Evolutionary conservation across 2,329 filamentous ascomycete species (phyloP), one percentile per base, ranked within the genome.

Genomic region (Penicillium sp.): DNA sequence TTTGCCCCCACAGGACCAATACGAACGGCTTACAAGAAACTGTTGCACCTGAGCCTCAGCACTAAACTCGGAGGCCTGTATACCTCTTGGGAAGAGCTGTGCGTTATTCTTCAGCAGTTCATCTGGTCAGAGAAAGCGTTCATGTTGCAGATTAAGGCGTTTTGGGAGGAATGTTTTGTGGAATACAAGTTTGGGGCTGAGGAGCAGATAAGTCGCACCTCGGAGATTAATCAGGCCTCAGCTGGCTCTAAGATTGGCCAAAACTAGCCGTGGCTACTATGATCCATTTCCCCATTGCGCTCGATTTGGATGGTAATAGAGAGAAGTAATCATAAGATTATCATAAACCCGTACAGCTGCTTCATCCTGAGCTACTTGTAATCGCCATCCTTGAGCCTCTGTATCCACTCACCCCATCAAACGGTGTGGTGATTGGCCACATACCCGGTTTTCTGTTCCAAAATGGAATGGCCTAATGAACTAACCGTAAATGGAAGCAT

Each of bases 61-160:
- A 53, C 24, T n/a, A 26, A 40, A 24, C n/a, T 58, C 2, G 28
- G 15, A 30, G 33, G 17, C 15, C 30, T 71, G 24, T 71, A 72
- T 57, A 50, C 6, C 12, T 76, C 78, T 47, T 79, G 76, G 76
- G 26, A 68, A 8, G 71, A 73, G 42, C 22, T 79, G 24, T 65
- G 73, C 30, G 47, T 50, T 17, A 69, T 76, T 24, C 56, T 81
- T 44, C 71, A 70, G 53, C 68, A 68, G 30, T 81, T 80, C 51
- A 75, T 78, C 38, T 81, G 79, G 79, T 81, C 79, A 10, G 74
- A 79, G 1, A 71, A 68, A 4, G 77, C 76, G 33, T 80, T 80
- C 54, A 13, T 58, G 47, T 40, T 60, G 4, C 70, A 73, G 1
- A 72, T 75, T 0, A 72, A 71, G 49, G 63, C 45, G 2, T 73